Conservation (phyloP, 345 rosid genomes). For the Citrus trifoliata region DNA sequence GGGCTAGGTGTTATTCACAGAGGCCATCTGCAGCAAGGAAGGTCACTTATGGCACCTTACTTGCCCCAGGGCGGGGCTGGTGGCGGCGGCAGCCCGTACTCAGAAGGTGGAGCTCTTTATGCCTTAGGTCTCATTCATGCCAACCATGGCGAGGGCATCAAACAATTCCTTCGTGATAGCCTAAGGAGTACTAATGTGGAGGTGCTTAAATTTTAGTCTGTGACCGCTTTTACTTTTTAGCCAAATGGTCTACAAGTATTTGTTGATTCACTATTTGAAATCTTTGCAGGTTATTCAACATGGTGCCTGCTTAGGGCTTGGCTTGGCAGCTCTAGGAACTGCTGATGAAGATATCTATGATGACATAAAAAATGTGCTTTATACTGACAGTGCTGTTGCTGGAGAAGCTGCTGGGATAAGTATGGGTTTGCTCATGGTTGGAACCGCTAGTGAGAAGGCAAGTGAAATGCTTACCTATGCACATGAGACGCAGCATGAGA, state of each 20-base stretch:
- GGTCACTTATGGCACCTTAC: constrained; percentile 98
- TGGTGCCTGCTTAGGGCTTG: constrained; percentile 99
- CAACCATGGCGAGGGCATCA: constrained; percentile 99
- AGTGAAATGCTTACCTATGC: constrained; percentile 98
- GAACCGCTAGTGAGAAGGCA: constrained; percentile 96
- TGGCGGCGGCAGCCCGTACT: constrained; percentile 96
- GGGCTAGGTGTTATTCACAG: constrained; percentile 99
- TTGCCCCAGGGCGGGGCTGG: constrained; percentile 97
- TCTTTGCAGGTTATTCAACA: constrained; percentile 91
- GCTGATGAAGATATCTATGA: constrained; percentile 96
- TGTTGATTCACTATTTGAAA: constrained; percentile 5
- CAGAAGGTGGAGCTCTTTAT: constrained; percentile 99
- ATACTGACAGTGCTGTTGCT: constrained; percentile 94
- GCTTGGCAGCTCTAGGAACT: constrained; percentile 97
- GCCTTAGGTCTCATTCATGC: constrained; percentile 99
- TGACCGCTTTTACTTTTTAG: neutral
- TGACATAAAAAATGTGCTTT: constrained; percentile 80
- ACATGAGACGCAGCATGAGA: constrained; percentile 98
- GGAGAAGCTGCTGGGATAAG: constrained; percentile 99
- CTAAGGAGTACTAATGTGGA: constrained; percentile 84
- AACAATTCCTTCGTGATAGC: constrained; percentile 93
- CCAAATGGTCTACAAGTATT: neutral
- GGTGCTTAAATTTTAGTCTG: constrained; percentile 38
- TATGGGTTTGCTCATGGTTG: constrained; percentile 99
- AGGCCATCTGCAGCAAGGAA: constrained; percentile 95